These are phyloP conservation scores for Sphagnum tenellum DNA, from an alignment of 225 moss, liverwort and hornwort genomes.

Conservation along the genomic window DNA sequence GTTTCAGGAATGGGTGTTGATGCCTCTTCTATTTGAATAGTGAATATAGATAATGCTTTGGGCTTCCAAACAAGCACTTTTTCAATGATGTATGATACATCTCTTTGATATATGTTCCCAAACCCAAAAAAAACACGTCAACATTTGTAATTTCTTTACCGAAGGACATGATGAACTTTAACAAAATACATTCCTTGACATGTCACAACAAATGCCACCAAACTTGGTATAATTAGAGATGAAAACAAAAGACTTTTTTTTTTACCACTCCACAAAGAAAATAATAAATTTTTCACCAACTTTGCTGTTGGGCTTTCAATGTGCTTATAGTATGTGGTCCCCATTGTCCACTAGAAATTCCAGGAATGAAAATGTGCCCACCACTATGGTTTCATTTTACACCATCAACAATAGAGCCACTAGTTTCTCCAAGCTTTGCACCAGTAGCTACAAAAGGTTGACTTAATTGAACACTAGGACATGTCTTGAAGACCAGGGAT, in stretches of 20 bases:
- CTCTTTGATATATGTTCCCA: constrained; percentile 67
- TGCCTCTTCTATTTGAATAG: constrained; percentile 33
- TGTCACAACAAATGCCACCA: too few species aligned
- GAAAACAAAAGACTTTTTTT: too few species aligned
- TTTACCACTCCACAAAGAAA: too few species aligned
- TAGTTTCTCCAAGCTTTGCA: constrained; percentile 70
- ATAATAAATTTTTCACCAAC: constrained; percentile 42
- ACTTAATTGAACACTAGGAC: constrained; percentile 46
- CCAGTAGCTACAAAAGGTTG: constrained; percentile 52
- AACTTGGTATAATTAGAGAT: too few species aligned
- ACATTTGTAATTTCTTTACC: neutral
- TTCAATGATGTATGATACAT: constrained; percentile 90
- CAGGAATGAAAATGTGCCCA: constrained; percentile 64
- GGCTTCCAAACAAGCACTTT: constrained; percentile 90
- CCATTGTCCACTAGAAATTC: constrained; percentile 77
- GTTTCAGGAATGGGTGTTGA: neutral
- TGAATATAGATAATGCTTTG: constrained; percentile 39
- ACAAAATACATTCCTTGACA: too few species aligned
- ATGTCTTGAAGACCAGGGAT: constrained; percentile 41
- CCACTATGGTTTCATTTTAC: constrained; percentile 10
- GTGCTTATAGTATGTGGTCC: constrained; percentile 80
- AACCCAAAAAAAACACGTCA: neutral
- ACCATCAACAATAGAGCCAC: constrained; percentile 21
- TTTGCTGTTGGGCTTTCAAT: constrained; percentile 37
- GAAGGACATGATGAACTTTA: neutral